Evolutionary conservation across 148 eudicot species (phyloP), one percentile per base, ranked within the genome.

Genomic region (Camellia granthamiana): DNA sequence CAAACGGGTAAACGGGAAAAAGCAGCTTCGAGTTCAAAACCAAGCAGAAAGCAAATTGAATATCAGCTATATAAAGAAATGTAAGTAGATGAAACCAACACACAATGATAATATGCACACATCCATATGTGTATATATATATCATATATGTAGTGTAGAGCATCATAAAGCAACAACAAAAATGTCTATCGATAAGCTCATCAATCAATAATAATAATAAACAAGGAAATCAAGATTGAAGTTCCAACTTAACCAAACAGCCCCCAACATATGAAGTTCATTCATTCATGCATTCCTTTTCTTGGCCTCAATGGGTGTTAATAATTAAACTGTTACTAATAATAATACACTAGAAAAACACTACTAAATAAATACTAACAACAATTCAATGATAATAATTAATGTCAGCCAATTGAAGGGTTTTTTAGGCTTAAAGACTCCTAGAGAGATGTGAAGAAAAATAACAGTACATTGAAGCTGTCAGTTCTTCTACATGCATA

Each of bases 1-100:
- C 78, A 78, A 83, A 90, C 95, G 94, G 92, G 85, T 84, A 86
- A 88, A 79, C 87, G 83, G 88, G 87, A 68, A 88, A 91, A 90
- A 88, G 91, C 75, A 69, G 83, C 92, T 85, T 90, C 90, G 88
- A 88, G 93, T 88, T 88, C 87, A 80, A 87, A 89, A 88, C 90
- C 88, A 86, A 84, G 85, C 84, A 83, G 78, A 84, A 87, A 87
- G 87, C 30, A 13, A 65, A 75, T 74, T 77, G 77, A 78, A 77
- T 47, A 46, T 78, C 78, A 80, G 78, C 74, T 62, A 51, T 70
- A 75, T 42, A 84, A 10, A 18, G 5, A 46, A 83, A 77, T 30
- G 7, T 5, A 66, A 65, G 21, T 41, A 52, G 7, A 7, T 5
- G 7, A 49, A 49, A 49, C 61, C n/a, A 18, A 13, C 47, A 0